Base-by-base conservation (phyloP, 371 early-diverging fungal genomes). In the Dinochytrium kinnereticum region DNA sequence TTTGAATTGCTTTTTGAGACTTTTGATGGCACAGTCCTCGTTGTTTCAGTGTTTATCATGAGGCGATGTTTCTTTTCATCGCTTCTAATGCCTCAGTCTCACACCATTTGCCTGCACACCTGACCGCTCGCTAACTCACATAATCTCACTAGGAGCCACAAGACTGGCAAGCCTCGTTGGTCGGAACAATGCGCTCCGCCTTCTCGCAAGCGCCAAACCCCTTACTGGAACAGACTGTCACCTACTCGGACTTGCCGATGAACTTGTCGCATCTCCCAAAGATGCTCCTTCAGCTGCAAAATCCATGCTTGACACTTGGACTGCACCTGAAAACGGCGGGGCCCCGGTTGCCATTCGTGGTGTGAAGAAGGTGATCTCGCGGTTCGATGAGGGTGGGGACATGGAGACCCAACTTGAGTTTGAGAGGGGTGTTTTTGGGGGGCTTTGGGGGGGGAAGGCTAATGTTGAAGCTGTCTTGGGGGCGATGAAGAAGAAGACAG, bases 101-200 rank as follows among this genome's bases (percentile, higher is more conserved):
- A n/a, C n/a, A n/a, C n/a, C n/a, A n/a, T n/a, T n/a, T n/a, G n/a
- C n/a, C n/a, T n/a, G n/a, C n/a, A n/a, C n/a, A n/a, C n/a, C n/a
- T n/a, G n/a, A n/a, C n/a, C n/a, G n/a, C n/a, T n/a, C n/a, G n/a
- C n/a, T n/a, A n/a, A n/a, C n/a, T n/a, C n/a, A n/a, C n/a, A n/a
- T 3, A 17, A 36, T 68, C 37, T 33, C 28, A 31, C 1, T 86
- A 57, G 91, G 90, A 24, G 86, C 82, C 30, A 80, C 83, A 3
- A 81, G 90, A 10, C 72, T 91, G n/a, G 67, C 87, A 0, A 44
- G 69, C n/a, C 69, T 85, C 3, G 78, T 90, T n/a, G 86, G 90
- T 0, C 85, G 86, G 10, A 78, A 85, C 31, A 73, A 75, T 1
- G 90, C 91, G 0, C 73, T 91, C 28, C 26, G 73, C 26, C 74